Evolutionary conservation across 768 basidiomycete species (phyloP).

Genomic region (Leucocoprinus birnbaumii): DNA sequence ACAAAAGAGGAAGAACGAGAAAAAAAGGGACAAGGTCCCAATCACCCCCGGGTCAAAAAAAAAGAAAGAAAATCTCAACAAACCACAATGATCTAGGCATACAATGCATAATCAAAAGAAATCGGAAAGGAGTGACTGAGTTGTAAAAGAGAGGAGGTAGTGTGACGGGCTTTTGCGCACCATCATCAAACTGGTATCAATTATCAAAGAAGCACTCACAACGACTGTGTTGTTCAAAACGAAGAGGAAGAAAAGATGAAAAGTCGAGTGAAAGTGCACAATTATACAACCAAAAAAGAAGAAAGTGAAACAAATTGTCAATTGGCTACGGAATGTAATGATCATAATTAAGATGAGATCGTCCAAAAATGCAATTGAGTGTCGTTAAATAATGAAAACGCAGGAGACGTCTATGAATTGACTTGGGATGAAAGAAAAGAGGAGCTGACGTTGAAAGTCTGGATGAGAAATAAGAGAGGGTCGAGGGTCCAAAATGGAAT

Average conservation of each 20-base stretch:
- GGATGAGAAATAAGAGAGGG: too few species aligned
- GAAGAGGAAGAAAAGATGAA: conserved; percentile 10
- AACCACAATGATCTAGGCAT: conserved; percentile 1
- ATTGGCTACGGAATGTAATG: conserved; percentile 3
- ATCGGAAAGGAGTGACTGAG: background rate
- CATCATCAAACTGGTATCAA: conserved; percentile 1
- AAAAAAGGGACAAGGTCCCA: conserved; percentile 1
- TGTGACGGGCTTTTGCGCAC: background rate
- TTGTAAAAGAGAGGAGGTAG: background rate
- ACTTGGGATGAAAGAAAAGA: background rate
- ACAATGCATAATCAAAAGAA: background rate
- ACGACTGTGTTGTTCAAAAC: conserved; percentile 10
- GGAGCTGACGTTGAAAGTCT: too few species aligned
- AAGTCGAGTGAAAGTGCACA: conserved; percentile 1
- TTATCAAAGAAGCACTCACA: background rate
- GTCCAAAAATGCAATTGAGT: conserved; percentile 10
- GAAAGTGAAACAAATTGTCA: conserved; percentile 3
- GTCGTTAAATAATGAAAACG: conserved; percentile 1
- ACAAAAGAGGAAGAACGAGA: conserved; percentile 1
- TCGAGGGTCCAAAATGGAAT: too few species aligned
- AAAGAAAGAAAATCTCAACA: background rate
- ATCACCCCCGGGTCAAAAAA: background rate
- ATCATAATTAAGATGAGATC: conserved; percentile 5
- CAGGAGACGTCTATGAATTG: background rate
- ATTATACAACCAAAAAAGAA: conserved; percentile 7